These are phyloP conservation scores for Carex scoparia DNA, from an alignment of 176 grass and related monocot genomes.

Conservation along the genomic window DNA sequence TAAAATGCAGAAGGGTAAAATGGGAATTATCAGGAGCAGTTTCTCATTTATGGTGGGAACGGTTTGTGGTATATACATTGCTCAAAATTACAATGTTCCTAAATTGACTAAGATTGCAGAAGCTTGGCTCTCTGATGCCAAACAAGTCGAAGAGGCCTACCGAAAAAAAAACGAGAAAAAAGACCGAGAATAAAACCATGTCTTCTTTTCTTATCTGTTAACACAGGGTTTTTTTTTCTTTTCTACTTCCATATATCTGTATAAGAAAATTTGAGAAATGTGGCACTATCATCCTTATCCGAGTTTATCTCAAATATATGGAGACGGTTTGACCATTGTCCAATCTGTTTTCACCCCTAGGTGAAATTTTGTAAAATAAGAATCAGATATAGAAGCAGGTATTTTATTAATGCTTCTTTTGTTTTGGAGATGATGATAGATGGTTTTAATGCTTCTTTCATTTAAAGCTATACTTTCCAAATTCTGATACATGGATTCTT, in stretches of 20 bases:
- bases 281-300: no score
- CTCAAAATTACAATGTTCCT: conserved; percentile 74
- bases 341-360: no score
- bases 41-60: conserved; percentile 56
- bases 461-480: no score
- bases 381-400: no score
- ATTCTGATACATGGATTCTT: no score
- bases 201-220: not conserved
- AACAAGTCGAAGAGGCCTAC: conserved; percentile 44
- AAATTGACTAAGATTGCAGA: conserved; percentile 44
- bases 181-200: conserved; percentile 24
- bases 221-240: not conserved
- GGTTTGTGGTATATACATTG: conserved; percentile 62
- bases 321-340: no score
- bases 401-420: no score
- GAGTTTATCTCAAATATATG: no score
- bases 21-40: conserved; percentile 57
- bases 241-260: not conserved
- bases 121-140: conserved; percentile 31
- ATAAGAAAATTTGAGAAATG: conserved; percentile 1
- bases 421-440: no score
- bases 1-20: conserved; percentile 26
- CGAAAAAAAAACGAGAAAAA: conserved; percentile 40
- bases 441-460: no score
- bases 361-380: no score